Base-by-base conservation (phyloP, 495 filamentous ascomycete species). In the Sphaerosporella brunnea region DNA sequence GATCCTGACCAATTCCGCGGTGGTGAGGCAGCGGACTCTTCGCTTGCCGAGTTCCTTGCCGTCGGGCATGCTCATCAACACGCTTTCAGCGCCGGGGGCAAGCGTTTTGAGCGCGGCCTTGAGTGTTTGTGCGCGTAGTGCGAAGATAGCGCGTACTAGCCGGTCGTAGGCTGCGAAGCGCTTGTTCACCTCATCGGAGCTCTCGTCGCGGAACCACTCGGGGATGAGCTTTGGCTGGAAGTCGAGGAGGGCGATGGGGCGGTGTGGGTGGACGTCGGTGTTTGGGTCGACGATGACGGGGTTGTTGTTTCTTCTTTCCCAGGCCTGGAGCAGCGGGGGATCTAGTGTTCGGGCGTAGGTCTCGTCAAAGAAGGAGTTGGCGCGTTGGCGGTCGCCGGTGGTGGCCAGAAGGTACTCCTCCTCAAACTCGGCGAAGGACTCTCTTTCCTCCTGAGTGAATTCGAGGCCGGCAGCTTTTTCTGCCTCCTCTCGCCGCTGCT, bases 1-100 rank as follows among this genome's bases (percentile, higher is more conserved):
- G 4, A 79, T 53, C 36, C 70, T 69, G n/a, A 67, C 55, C 32
- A 70, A 52, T 62, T 77, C 70, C 19, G 50, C 49, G 45, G 57
- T 49, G 18, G 59, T 67, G 18, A 79, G 40, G 18, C 54, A 52
- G n/a, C 76, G 54, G 13, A 64, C 49, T 4, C 58, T 51, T 19
- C 71, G 49, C 41, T 64, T 28, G 38, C 47, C 44, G 13, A 52
- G 13, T 38, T 64, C 63, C 25, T 51, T 53, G 5, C 54, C 48
- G 0, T 64, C 62, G 9, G 48, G 42, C 3, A 67, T 66, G 7
- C 70, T 49, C 45, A 73, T 66, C 10, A 50, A 51, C 13, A 74
- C 51, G 56, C 64, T 69, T 19, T 70, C 66, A 7, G 38, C 58
- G 3, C 58, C 58, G 4, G 58, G 53, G 2, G 30, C 50, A 9